These are phyloP conservation scores for Crinitomyces ghanaensis DNA, from an alignment of 805 yeast genomes.

Conservation along the genomic window DNA sequence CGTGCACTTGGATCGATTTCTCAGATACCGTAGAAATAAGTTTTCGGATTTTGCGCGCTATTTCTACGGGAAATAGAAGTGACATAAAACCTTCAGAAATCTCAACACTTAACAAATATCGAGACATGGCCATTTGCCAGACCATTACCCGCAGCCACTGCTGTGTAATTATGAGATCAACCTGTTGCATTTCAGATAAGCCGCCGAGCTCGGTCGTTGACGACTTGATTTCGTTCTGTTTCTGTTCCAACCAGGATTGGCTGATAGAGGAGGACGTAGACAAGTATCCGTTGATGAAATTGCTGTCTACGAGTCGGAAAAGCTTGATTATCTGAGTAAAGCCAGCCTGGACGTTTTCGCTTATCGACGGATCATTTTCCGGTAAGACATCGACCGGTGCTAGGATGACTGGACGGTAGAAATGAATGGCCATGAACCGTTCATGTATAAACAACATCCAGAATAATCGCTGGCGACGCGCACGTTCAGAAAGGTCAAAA, in stretches of 20 bases:
- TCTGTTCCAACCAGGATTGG: slow-evolving; percentile 9
- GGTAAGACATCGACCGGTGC: slow-evolving; percentile 4
- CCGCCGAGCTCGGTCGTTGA: slow-evolving; percentile 2
- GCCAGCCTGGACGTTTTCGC: slow-evolving; percentile 7
- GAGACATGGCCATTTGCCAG: slow-evolving; percentile 13
- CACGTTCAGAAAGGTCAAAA: slow-evolving; percentile 4
- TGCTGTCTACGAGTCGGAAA: slow-evolving; percentile 10
- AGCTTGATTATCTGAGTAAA: slow-evolving; percentile 10
- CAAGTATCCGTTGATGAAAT: slow-evolving; percentile 9
- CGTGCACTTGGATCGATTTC: slow-evolving; percentile 9
- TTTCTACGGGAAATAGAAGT: slow-evolving; percentile 10
- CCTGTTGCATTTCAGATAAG: slow-evolving; percentile 11
- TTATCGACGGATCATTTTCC: slow-evolving; percentile 6
- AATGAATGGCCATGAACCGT: slow-evolving; percentile 12
- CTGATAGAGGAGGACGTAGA: slow-evolving; percentile 2
- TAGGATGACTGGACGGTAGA: slow-evolving; percentile 7
- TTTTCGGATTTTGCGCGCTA: slow-evolving; percentile 6
- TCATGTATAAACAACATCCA: slow-evolving; percentile 13
- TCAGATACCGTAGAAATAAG: slow-evolving; percentile 5
- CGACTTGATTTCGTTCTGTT: slow-evolving; percentile 6
- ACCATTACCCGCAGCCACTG: slow-evolving; percentile 12
- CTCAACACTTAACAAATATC: slow-evolving; percentile 3
- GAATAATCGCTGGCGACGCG: slow-evolving; percentile 7
- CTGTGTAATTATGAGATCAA: slow-evolving; percentile 10
- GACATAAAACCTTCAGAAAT: slow-evolving; percentile 8